phyloP scores from a whole-genome alignment of 1,284 basidiomycete genomes.

The Agroathelia rolfsii region DNA sequence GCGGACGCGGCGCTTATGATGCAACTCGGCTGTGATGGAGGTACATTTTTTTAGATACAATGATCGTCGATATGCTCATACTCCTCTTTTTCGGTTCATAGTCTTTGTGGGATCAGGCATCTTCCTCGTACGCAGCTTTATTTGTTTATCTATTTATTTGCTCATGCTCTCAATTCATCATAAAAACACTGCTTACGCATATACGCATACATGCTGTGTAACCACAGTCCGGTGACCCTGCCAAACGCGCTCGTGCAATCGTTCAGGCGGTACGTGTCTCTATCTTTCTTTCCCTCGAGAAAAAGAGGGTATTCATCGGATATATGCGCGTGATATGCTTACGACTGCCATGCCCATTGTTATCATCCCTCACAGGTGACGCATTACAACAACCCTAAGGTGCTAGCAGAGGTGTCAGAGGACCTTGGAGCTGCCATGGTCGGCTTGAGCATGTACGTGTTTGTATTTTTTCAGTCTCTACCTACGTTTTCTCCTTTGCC shows the following conservation, averaged over 20 bases:
- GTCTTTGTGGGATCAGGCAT: conserved; percentile 94
- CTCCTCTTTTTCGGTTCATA: conserved; percentile 20
- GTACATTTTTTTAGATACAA: no score
- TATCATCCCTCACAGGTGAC: conserved; percentile 49
- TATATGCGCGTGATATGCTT: no score
- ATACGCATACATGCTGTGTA: conserved; percentile 13
- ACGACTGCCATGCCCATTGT: conserved; percentile 5
- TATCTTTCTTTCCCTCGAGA: conserved; percentile 5
- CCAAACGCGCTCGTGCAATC: conserved; percentile 91
- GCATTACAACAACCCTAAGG: conserved; percentile 89
- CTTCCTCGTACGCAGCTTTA: conserved; percentile 65
- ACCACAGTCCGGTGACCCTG: conserved; percentile 83
- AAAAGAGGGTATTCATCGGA: no score
- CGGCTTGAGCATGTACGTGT: conserved; percentile 75
- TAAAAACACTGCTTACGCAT: conserved; percentile 4
- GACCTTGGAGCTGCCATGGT: conserved; percentile 89
- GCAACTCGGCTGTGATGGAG: conserved; percentile 97
- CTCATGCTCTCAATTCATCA: conserved; percentile 3
- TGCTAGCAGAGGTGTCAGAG: conserved; percentile 83
- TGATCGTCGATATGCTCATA: no score
- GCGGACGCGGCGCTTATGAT: conserved; percentile 99
- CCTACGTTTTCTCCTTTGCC: no score
- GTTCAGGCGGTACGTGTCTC: conserved; percentile 75
- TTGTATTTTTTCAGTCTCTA: conserved; percentile 6
- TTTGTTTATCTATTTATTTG: conserved; percentile 6